These are phyloP conservation scores for Geotrichum macrosporum DNA, from an alignment of 1,139 yeast genomes.

Conservation along the genomic window DNA sequence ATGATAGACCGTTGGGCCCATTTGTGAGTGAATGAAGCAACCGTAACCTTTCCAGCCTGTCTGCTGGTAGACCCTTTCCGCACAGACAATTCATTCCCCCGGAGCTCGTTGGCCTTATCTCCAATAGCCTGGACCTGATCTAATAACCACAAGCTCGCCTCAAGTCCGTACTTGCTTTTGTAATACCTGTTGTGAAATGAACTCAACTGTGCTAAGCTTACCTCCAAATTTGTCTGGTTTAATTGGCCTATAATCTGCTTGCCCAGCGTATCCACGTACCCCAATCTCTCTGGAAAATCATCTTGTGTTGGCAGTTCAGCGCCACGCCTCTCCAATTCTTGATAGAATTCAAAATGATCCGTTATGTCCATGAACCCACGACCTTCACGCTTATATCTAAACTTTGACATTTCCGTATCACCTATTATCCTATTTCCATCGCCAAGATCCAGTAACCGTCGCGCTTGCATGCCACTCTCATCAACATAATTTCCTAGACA, in stretches of 20 bases:
- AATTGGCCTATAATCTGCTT: conserved; percentile 7
- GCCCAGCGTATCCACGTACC: too few relatives aligned
- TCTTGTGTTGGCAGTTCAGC: too few relatives aligned
- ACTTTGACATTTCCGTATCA: conserved; percentile 2
- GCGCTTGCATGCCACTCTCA: background rate
- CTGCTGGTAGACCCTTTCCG: too few relatives aligned
- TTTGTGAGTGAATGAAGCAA: conserved; percentile 14
- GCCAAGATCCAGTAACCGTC: conserved; percentile 3
- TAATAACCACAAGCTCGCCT: conserved; percentile 70
- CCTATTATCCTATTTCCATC: background rate
- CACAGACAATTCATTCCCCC: too few relatives aligned
- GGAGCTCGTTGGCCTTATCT: conserved; percentile 38
- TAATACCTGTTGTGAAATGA: conserved; percentile 44
- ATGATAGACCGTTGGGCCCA: conserved; percentile 37
- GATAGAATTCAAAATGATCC: conserved; percentile 18
- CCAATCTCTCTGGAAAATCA: too few relatives aligned
- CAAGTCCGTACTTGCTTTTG: conserved; percentile 63
- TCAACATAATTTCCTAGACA: background rate
- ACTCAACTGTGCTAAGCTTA: conserved; percentile 5
- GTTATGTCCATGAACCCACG: conserved; percentile 21
- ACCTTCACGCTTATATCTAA: background rate
- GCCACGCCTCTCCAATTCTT: too few relatives aligned
- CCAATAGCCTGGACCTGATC: conserved; percentile 45
- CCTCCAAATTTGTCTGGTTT: conserved; percentile 8
- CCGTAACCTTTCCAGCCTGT: too few relatives aligned